Base-by-base conservation (phyloP, 2,329 filamentous ascomycete species). In the Paecilomyces variotii region DNA sequence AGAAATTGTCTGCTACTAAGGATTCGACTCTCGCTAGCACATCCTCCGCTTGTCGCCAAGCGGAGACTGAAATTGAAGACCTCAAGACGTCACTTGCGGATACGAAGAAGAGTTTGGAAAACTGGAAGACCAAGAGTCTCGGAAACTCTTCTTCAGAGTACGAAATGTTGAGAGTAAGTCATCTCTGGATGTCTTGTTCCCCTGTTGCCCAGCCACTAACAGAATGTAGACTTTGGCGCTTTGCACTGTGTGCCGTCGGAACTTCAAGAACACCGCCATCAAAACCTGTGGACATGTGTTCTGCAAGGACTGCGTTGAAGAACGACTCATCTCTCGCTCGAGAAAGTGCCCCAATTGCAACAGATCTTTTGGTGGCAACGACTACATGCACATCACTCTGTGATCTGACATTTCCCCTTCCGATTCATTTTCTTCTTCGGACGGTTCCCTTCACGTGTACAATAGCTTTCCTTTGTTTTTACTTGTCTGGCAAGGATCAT, bases 261-360 rank as follows among this genome's bases (percentile, higher is more conserved):
- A 93, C 65, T 92, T 97, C 79, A 97, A 97, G 76, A 91, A 97
- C 70, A 96, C 92, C 0, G 88, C 88, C 9, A 83, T 99, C 72
- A 95, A 94, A 77, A 91, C 90, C 0, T 99, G 94, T 73, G 94
- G 94, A 1, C 94, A 99, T 74, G 84, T 96, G 54, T 96, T 97
- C 74, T 99, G 94, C 82, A 87, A 87, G 69, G 83, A 86, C 54
- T 99, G 94, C 71, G 89, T 97, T 26, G 90, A 96, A 63, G 89
- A 95, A 68, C 87, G 94, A 59, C 86, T 97, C 61, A 86, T 85
- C 53, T 96, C 94, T 69, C 89, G 94, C 35, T 92, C 93, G 77
- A 85, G 94, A 65, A 97, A 97, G 74, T 99, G 94, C 70, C 94
- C 94, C 2, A 93, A 90, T 66, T 99, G 95, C 80, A 91, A 89